Percentiles rank a stretch among this genome's conserved stretches.
phyloP scores from a whole-genome alignment of 305 asterid species.

The Solanum hybrid region DNA sequence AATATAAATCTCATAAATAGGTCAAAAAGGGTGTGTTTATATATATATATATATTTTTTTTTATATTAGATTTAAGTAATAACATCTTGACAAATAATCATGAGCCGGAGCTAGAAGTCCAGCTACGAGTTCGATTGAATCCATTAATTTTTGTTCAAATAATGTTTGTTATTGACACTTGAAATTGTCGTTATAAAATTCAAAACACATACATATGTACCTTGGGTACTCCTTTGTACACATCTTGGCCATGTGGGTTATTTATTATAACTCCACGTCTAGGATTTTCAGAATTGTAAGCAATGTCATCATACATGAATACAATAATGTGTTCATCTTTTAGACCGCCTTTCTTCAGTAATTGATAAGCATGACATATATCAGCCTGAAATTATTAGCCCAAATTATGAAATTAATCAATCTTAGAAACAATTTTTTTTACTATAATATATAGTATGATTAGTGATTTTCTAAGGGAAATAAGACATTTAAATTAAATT shows the following conservation, averaged over 20 bases:
- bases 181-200: no score
- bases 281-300: conserved; percentile 19
- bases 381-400: conserved; percentile 6
- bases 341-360: conserved; percentile 31
- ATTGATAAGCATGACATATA: conserved; percentile 36
- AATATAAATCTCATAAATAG: background rate
- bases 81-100: background rate
- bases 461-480: no score
- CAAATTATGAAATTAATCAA: background rate
- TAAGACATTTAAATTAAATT: no score
- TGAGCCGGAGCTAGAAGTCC: no score
- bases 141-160: background rate
- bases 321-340: conserved; percentile 29
- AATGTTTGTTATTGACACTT: background rate
- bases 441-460: no score
- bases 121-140: background rate
- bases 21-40: background rate
- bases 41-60: no score
- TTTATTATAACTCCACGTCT: conserved; percentile 5
- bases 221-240: conserved; percentile 43
- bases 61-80: background rate
- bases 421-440: background rate
- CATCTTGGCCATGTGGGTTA: conserved; percentile 24
- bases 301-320: conserved; percentile 42
- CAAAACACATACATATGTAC: background rate